These are phyloP conservation scores for Persicaria tinctoria DNA, from an alignment of 148 eudicot species.

Conservation along the genomic window DNA sequence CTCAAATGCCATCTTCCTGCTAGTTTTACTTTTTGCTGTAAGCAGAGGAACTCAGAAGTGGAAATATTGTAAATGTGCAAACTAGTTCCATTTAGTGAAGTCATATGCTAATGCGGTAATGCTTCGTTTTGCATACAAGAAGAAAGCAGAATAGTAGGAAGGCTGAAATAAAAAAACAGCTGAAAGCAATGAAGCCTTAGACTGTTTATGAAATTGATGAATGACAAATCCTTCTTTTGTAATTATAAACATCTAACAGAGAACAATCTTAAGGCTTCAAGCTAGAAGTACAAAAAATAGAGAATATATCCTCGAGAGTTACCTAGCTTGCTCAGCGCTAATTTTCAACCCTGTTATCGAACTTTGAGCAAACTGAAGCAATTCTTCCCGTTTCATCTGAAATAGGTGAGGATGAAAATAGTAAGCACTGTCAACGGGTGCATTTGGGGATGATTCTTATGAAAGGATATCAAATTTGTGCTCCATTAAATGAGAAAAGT, in stretches of 20 bases:
- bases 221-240: neutral
- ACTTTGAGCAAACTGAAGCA: slow-evolving; percentile 61
- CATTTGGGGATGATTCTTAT: neutral
- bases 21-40: neutral
- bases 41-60: neutral
- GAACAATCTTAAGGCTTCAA: neutral
- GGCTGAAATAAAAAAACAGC: neutral
- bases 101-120: neutral
- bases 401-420: neutral
- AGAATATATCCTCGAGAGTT: neutral
- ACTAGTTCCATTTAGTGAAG: neutral
- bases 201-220: neutral
- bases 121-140: neutral
- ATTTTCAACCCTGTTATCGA: slow-evolving; percentile 60
- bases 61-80: neutral
- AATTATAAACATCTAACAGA: neutral
- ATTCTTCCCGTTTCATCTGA: slow-evolving; percentile 64
- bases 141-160: neutral
- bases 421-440: neutral
- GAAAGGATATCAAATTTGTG: neutral
- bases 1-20: neutral
- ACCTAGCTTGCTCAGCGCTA: slow-evolving; percentile 56
- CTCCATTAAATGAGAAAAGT: neutral
- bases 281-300: neutral
- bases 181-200: neutral